phyloP scores from a whole-genome alignment of 1,139 yeast species.

The Sugiyamaella sp. region DNA sequence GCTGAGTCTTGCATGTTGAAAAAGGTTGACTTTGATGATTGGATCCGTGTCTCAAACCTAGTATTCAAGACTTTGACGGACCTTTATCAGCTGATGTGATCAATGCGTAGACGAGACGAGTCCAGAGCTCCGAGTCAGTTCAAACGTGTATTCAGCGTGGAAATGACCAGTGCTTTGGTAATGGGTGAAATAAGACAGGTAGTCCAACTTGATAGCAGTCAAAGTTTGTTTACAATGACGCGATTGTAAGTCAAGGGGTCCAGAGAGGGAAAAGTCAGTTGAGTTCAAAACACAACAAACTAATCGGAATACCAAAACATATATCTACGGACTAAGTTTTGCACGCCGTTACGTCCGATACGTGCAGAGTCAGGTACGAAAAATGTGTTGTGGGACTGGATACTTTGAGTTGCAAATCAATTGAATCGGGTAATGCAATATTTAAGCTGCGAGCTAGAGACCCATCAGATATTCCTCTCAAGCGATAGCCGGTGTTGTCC shows the following conservation, averaged over 20 bases:
- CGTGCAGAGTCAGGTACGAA: conserved; percentile 1
- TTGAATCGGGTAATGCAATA: conserved; percentile 10
- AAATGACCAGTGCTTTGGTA: not conserved
- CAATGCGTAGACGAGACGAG: not conserved
- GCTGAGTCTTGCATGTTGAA: conserved; percentile 38
- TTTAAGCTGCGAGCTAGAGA: not conserved
- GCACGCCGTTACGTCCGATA: conserved; percentile 3
- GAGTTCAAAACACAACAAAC: not conserved
- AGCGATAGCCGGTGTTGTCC: not conserved
- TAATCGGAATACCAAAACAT: not conserved
- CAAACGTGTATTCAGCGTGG: not conserved
- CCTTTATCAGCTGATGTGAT: not conserved
- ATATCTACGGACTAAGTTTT: not conserved
- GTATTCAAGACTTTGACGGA: not conserved
- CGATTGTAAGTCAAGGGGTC: no score
- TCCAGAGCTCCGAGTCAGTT: not conserved
- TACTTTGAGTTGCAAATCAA: not conserved
- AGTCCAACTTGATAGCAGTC: not conserved
- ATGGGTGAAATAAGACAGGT: not conserved
- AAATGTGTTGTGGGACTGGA: not conserved
- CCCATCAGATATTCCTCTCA: not conserved
- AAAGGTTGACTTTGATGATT: not conserved
- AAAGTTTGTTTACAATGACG: not conserved
- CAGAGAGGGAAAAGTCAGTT: no score
- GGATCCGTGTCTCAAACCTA: not conserved